phyloP scores from a whole-genome alignment of 1,139 yeast genomes.

The Geotrichum phurueaensis region DNA sequence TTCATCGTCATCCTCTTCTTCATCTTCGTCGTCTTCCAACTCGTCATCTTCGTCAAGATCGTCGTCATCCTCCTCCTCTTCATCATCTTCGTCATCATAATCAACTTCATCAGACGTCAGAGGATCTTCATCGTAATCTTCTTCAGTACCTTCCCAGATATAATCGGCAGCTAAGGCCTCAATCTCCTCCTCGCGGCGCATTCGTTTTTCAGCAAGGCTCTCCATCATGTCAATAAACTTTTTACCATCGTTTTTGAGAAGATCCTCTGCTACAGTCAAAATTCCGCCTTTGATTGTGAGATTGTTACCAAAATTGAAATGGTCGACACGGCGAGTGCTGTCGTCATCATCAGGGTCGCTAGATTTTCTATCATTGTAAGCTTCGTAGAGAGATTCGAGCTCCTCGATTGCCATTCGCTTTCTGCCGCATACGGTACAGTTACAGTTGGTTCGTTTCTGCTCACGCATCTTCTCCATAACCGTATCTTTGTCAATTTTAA shows the following conservation, averaged over 20 bases:
- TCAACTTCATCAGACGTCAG: conserved; percentile 24
- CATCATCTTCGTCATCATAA: conserved; percentile 22
- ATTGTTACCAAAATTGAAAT: conserved; percentile 35
- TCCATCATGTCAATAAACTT: conserved; percentile 76
- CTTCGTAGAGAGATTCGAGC: conserved; percentile 65
- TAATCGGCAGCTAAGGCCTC: conserved; percentile 33
- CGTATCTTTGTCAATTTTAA: conserved; percentile 64
- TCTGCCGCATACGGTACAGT: conserved; percentile 77
- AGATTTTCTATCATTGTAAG: conserved; percentile 36
- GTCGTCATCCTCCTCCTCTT: conserved; percentile 25
- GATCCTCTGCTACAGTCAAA: conserved; percentile 68
- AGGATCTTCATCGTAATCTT: conserved; percentile 35
- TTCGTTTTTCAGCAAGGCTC: conserved; percentile 54
- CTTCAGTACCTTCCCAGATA: conserved; percentile 37
- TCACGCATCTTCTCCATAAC: conserved; percentile 59
- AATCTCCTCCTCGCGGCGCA: conserved; percentile 44
- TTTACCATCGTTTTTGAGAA: conserved; percentile 67
- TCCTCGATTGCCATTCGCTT: conserved; percentile 68
- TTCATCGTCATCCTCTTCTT: conserved; percentile 26
- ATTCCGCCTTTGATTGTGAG: conserved; percentile 41
- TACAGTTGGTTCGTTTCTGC: conserved; percentile 53
- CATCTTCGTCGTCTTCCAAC: conserved; percentile 22
- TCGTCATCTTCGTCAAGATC: conserved; percentile 25
- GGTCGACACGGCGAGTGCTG: conserved; percentile 21
- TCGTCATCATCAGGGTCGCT: conserved; percentile 15